Base-by-base conservation (phyloP, 495 filamentous ascomycete species). In the Massariosphaeria phaeospora region DNA sequence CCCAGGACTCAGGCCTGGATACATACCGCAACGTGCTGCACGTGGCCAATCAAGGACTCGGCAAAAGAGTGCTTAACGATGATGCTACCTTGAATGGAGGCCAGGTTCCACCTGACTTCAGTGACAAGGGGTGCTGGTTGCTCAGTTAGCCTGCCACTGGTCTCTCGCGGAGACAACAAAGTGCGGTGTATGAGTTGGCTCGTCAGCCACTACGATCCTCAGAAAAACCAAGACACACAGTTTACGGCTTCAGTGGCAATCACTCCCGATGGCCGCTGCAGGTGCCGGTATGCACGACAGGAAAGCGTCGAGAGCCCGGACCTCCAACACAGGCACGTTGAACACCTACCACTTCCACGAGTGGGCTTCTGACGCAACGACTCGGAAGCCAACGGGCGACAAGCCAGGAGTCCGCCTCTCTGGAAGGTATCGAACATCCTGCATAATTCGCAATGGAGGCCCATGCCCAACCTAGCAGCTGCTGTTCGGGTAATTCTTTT, bases 171-270 rank as follows among this genome's bases (percentile, higher is more conserved):
- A 43, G 10, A 29, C 39, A 18, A 47, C 34, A 40, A 58, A 33
- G 25, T 51, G 54, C 59, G 59, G 59, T 63, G 59, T 40, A 62
- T 58, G 59, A 63, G 59, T 46, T 63, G 54, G 48, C 50, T 31
- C 27, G 30, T 34, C 54, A 58, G 43, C 59, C 55, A 42, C 48
- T 30, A 26, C 12, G n/a, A 23, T 4, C 12, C 35, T 21, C 43
- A 20, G 43, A n/a, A n/a, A n/a, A n/a, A n/a, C n/a, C n/a, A n/a
- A n/a, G n/a, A n/a, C n/a, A n/a, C n/a, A n/a, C n/a, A n/a, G n/a
- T n/a, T n/a, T n/a, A n/a, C n/a, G n/a, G 33, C 31, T 29, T 21
- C 26, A 23, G 26, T 26, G 8, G 43, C 35, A 39, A 47, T 41
- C 24, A 41, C 8, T 38, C 35, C 29, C 48, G 39, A 23, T 44